Evolutionary conservation across 1,284 basidiomycete species (phyloP).

Genomic region (Marasmius sp.): DNA sequence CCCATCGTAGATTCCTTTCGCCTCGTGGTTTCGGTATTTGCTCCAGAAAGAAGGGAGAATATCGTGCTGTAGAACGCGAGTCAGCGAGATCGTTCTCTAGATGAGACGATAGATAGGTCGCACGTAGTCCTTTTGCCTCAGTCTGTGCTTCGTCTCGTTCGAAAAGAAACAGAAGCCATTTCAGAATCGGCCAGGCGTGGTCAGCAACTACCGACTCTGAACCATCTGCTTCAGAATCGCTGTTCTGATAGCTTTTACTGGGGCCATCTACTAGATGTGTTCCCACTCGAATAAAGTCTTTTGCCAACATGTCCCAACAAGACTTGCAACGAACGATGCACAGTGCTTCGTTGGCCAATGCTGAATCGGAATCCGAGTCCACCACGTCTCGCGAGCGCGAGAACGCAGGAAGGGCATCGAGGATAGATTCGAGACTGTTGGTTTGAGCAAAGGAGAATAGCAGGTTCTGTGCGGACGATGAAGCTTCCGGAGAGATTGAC

Average conservation of each 20-base stretch:
- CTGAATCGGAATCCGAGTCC: constrained; percentile 53
- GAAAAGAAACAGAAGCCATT: constrained; percentile 64
- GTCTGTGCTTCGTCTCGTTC: constrained; percentile 56
- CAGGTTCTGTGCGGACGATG: constrained; percentile 52
- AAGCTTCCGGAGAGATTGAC: constrained; percentile 41
- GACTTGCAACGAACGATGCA: constrained; percentile 52
- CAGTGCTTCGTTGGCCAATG: constrained; percentile 51
- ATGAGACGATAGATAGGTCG: constrained; percentile 17
- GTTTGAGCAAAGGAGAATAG: constrained; percentile 56
- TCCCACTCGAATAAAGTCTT: constrained; percentile 48
- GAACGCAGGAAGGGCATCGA: constrained; percentile 56
- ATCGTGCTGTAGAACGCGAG: constrained; percentile 37
- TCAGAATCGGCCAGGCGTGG: constrained; percentile 63
- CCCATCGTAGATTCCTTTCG: constrained; percentile 51
- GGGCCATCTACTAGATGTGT: background rate
- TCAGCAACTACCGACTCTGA: constrained; percentile 42
- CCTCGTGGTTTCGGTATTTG: constrained; percentile 64
- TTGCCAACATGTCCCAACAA: constrained; percentile 61
- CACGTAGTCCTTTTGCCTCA: constrained; percentile 33
- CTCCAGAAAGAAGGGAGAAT: constrained; percentile 59
- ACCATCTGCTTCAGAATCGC: constrained; percentile 23
- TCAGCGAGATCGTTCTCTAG: constrained; percentile 1
- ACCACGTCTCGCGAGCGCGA: constrained; percentile 19
- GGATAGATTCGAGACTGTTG: constrained; percentile 53
- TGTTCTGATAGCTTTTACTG: constrained; percentile 16